Evolutionary conservation across 192 early-diverging fungal genomes (phyloP).

Genomic region (Coemansia sp.): DNA sequence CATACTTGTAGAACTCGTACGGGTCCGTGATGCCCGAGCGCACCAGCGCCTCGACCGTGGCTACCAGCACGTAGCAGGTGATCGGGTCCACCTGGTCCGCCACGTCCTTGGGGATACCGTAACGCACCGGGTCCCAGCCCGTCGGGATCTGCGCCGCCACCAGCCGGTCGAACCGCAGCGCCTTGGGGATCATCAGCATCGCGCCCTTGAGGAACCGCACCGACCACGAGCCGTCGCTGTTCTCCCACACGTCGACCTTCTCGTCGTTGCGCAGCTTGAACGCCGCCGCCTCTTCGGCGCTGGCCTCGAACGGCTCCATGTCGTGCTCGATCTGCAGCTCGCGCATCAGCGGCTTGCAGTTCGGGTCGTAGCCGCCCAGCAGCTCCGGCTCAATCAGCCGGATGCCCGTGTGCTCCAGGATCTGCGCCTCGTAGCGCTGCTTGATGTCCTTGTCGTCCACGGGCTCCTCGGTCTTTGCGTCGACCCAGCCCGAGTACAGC

Average conservation of each 20-base stretch:
- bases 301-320: conserved; percentile 81
- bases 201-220: conserved; percentile 86
- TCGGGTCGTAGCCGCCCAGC: conserved; percentile 83
- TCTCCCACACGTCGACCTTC: conserved; percentile 59
- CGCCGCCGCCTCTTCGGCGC: conserved; percentile 81
- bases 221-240: conserved; percentile 65
- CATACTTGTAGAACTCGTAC: conserved; percentile 95
- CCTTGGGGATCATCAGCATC: conserved; percentile 85
- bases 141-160: conserved; percentile 85
- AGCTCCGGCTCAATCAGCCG: conserved; percentile 87
- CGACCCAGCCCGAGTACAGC: conserved; percentile 88
- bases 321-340: conserved; percentile 87
- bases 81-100: conserved; percentile 87
- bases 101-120: conserved; percentile 90
- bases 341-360: conserved; percentile 80
- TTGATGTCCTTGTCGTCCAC: conserved; percentile 87
- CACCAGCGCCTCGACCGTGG: conserved; percentile 88
- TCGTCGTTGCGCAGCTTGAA: conserved; percentile 83
- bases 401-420: conserved; percentile 88
- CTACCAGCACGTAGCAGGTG: conserved; percentile 81
- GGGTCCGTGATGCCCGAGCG: conserved; percentile 91
- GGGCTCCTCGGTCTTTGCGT: conserved; percentile 79
- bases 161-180: conserved; percentile 78
- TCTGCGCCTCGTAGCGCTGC: conserved; percentile 87
- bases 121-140: conserved; percentile 87